These are phyloP conservation scores for Daldinia vernicosa DNA, from an alignment of 495 filamentous ascomycete genomes.

Conservation along the genomic window DNA sequence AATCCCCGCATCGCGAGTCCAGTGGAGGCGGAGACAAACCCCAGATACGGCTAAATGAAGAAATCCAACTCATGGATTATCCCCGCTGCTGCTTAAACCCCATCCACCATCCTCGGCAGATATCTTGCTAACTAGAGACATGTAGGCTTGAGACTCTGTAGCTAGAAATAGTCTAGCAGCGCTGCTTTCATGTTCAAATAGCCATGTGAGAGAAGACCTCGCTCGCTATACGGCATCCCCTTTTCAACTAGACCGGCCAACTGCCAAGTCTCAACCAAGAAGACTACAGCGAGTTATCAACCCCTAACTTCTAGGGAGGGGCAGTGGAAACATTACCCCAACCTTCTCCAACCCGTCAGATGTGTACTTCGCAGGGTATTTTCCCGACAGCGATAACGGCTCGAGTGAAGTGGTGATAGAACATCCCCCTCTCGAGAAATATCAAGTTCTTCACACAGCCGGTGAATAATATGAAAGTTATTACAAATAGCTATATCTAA, in stretches of 20 bases:
- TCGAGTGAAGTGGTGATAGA: conserved; percentile 6
- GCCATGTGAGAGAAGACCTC: neutral
- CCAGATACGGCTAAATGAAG: conserved; percentile 37
- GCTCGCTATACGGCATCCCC: neutral
- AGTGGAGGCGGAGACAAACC: conserved; percentile 19
- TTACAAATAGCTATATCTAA: neutral
- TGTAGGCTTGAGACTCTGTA: neutral
- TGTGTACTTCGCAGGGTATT: conserved; percentile 19
- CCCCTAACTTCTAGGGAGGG: conserved; percentile 1
- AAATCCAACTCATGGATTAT: conserved; percentile 4
- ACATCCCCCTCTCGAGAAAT: neutral
- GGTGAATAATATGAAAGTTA: neutral
- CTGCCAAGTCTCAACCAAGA: conserved; percentile 8
- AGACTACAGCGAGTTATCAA: conserved; percentile 2
- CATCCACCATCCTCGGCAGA: conserved; percentile 25
- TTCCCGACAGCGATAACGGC: conserved; percentile 36
- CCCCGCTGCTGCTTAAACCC: conserved; percentile 18
- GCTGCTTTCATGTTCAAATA: neutral
- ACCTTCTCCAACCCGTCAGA: conserved; percentile 32
- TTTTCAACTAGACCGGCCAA: neutral
- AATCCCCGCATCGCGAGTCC: conserved; percentile 28
- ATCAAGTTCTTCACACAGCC: neutral
- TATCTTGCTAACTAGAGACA: conserved; percentile 5
- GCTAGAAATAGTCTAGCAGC: neutral
- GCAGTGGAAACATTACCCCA: conserved; percentile 16